phyloP scores from a whole-genome alignment of 139 green algal genomes.

The Chlorella sp. region DNA sequence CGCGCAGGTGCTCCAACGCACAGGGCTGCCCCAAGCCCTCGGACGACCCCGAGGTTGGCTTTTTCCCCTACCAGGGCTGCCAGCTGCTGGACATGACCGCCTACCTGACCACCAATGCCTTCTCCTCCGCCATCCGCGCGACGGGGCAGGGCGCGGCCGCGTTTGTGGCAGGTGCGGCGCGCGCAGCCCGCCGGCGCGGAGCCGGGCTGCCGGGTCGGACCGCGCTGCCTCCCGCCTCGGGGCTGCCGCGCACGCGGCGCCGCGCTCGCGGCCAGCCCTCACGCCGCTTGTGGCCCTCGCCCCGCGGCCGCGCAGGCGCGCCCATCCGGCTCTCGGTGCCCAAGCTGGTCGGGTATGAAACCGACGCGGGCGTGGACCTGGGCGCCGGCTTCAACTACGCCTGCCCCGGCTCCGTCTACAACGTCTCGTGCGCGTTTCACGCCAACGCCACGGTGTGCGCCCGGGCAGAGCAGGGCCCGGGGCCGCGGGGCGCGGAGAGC shows the following conservation, averaged over 20 bases:
- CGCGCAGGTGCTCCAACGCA: conserved; percentile 11
- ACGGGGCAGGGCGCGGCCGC: too few relatives aligned
- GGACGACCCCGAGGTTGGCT: neutral
- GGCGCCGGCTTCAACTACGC: conserved; percentile 30
- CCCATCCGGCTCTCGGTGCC: conserved; percentile 27
- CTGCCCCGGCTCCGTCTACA: neutral
- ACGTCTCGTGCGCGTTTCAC: neutral
- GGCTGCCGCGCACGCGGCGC: too few relatives aligned
- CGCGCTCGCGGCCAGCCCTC: too few relatives aligned
- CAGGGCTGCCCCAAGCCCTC: conserved; percentile 13
- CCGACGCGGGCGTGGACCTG: conserved; percentile 30
- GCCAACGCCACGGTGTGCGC: too few relatives aligned
- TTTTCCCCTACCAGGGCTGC: conserved; percentile 40
- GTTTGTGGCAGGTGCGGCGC: too few relatives aligned
- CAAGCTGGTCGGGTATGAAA: conserved; percentile 23
- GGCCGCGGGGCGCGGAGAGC: too few relatives aligned
- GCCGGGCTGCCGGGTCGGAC: too few relatives aligned
- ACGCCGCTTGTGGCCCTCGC: too few relatives aligned
- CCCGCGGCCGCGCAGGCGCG: conserved; percentile 31
- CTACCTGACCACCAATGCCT: conserved; percentile 7
- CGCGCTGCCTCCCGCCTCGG: too few relatives aligned
- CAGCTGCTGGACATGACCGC: conserved; percentile 30
- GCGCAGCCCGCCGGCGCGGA: too few relatives aligned
- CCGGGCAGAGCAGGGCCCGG: too few relatives aligned
- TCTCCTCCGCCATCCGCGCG: neutral